phyloP scores from a whole-genome alignment of 352 stramenopile genomes.

The Discostella stelligera region DNA sequence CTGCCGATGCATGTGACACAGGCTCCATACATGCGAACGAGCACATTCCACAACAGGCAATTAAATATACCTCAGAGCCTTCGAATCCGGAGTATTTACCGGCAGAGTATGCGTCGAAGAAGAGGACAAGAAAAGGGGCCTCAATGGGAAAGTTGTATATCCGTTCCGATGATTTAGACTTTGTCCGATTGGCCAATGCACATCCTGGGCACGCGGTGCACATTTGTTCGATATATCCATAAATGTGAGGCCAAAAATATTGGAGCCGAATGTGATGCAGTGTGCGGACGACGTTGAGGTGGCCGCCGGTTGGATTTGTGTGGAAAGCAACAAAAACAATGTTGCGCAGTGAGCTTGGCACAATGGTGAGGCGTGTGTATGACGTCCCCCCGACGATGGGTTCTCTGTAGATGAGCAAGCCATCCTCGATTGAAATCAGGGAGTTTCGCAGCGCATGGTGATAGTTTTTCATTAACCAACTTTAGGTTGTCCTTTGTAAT shows the following conservation, averaged over 20 bases:
- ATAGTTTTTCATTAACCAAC: neutral
- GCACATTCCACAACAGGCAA: conserved; percentile 1
- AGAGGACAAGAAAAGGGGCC: neutral
- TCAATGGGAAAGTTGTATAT: conserved; percentile 17
- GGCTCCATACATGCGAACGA: neutral
- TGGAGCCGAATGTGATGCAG: conserved; percentile 13
- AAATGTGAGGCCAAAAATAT: conserved; percentile 26
- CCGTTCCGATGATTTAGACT: neutral
- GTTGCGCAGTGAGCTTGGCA: conserved; percentile 5
- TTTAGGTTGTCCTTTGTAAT: conserved; percentile 1
- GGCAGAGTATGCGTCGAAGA: conserved; percentile 13
- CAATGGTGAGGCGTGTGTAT: conserved; percentile 2
- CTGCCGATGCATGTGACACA: neutral
- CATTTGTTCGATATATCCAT: conserved; percentile 10
- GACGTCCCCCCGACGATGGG: neutral
- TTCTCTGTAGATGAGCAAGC: conserved; percentile 3
- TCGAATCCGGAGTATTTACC: neutral
- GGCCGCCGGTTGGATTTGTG: conserved; percentile 20
- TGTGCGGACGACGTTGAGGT: conserved; percentile 11
- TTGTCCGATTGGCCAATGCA: conserved; percentile 4
- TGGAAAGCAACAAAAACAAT: conserved; percentile 42
- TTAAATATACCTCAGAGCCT: neutral
- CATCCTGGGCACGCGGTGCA: conserved; percentile 24
- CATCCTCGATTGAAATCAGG: neutral
- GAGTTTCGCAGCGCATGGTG: neutral